phyloP scores from a whole-genome alignment of 306 rosid genomes.

The Pyrus betulifolia region DNA sequence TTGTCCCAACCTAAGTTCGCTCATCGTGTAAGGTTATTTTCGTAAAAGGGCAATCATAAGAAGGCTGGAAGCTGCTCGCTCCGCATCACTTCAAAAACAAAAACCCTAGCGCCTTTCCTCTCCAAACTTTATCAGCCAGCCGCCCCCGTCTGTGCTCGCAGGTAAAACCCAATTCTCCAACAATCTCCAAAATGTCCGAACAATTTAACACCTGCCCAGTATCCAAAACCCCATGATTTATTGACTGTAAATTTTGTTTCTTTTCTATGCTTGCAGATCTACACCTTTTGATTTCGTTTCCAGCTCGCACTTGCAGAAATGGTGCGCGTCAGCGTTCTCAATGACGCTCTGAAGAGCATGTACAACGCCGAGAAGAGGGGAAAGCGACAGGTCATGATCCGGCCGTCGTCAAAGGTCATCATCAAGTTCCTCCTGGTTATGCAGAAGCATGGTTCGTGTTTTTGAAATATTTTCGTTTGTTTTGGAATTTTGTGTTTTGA shows the following conservation, averaged over 20 bases:
- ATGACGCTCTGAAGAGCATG: constrained; percentile 43
- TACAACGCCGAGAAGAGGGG: constrained; percentile 46
- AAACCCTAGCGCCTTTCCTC: constrained; percentile 4
- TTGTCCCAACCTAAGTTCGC: background rate
- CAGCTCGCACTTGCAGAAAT: constrained; percentile 5
- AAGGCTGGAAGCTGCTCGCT: background rate
- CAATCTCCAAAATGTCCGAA: background rate
- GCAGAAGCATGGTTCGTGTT: constrained; percentile 27
- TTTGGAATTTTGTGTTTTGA: background rate
- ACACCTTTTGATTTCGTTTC: background rate
- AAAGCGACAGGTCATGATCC: constrained; percentile 34
- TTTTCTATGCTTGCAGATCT: background rate
- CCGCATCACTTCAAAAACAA: background rate
- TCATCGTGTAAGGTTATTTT: background rate
- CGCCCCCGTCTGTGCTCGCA: constrained; percentile 3
- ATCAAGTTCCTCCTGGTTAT: constrained; percentile 38
- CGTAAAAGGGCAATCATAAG: background rate
- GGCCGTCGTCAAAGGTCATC: constrained; percentile 39
- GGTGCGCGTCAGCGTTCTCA: constrained; percentile 36
- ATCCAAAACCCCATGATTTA: background rate
- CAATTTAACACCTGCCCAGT: background rate
- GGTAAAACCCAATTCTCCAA: background rate
- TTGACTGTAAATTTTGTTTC: background rate
- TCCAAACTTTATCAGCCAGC: background rate
- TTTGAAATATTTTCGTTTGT: background rate